A percentile compares a stretch with the other conserved stretches of the same genome.
Conservation (phyloP, 768 basidiomycete species). For the Strobilomyces echinocephalus region DNA sequence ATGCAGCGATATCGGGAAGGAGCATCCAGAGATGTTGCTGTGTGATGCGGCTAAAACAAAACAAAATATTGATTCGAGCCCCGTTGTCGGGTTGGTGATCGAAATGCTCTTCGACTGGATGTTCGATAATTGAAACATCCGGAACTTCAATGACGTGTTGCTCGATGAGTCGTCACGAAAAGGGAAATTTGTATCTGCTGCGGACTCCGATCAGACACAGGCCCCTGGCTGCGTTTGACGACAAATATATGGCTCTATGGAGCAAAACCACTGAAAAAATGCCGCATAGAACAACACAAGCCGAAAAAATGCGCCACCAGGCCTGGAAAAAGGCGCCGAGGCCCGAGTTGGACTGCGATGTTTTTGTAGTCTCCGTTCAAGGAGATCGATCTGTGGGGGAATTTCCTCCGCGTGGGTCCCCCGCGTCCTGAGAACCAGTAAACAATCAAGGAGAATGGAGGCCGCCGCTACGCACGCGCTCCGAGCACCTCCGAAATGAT, state of each 20-base stretch:
- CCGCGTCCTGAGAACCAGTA: slow-evolving; percentile 6
- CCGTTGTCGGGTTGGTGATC: slow-evolving; percentile 6
- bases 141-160: not conserved
- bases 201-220: not conserved
- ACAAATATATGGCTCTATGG: not conserved
- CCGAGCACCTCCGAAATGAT: slow-evolving; percentile 10
- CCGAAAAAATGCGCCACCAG: slow-evolving; percentile 11
- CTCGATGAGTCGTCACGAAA: not conserved
- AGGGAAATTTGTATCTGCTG: slow-evolving; percentile 1
- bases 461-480: slow-evolving; percentile 4
- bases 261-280: slow-evolving; percentile 4
- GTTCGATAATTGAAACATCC: slow-evolving; percentile 10
- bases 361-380: slow-evolving; percentile 4
- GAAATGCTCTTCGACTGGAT: not conserved
- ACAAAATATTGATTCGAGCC: slow-evolving; percentile 1
- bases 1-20: slow-evolving; percentile 1
- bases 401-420: slow-evolving; percentile 1
- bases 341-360: slow-evolving; percentile 4
- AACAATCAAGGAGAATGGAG: slow-evolving; percentile 3
- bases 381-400: slow-evolving; percentile 12
- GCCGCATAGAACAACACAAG: slow-evolving; percentile 4
- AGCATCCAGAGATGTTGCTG: slow-evolving; percentile 7
- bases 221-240: not conserved
- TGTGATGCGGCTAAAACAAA: not conserved
- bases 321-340: slow-evolving; percentile 2